phyloP scores from a whole-genome alignment of 306 rosid genomes.

The Canavalia ensiformis region DNA sequence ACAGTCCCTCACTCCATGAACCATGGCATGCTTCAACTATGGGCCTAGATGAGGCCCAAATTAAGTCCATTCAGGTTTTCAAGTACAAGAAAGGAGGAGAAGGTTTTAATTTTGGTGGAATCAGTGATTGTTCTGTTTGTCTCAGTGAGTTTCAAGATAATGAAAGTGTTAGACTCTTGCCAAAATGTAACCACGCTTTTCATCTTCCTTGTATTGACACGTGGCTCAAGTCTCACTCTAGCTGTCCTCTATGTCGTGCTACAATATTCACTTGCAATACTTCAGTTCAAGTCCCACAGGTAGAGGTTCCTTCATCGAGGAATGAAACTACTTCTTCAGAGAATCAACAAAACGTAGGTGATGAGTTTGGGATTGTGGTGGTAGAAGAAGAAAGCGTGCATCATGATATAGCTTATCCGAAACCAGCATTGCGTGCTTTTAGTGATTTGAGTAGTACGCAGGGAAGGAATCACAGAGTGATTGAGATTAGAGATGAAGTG shows the following conservation, averaged over 20 bases:
- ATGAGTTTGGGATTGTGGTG: constrained; percentile 44
- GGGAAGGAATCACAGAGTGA: constrained; percentile 57
- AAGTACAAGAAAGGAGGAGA: constrained; percentile 69
- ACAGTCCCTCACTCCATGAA: constrained; percentile 52
- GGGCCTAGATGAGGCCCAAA: constrained; percentile 77
- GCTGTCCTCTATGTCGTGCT: constrained; percentile 84
- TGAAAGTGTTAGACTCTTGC: constrained; percentile 73
- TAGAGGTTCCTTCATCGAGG: constrained; percentile 46
- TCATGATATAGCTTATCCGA: constrained; percentile 13
- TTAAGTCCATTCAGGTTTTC: constrained; percentile 67
- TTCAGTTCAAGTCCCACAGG: neutral
- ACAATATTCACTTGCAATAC: constrained; percentile 49
- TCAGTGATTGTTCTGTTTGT: constrained; percentile 84
- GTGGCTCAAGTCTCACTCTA: constrained; percentile 86
- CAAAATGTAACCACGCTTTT: constrained; percentile 84
- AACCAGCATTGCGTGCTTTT: constrained; percentile 59
- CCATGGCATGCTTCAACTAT: constrained; percentile 60
- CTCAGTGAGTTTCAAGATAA: constrained; percentile 79
- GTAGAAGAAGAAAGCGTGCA: constrained; percentile 42
- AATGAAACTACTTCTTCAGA: constrained; percentile 30
- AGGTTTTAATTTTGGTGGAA: constrained; percentile 42
- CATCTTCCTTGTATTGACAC: constrained; percentile 84
- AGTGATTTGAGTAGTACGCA: constrained; percentile 66
- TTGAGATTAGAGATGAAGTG: constrained; percentile 71
- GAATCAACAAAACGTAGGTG: constrained; percentile 23